Conservation (phyloP, 1,139 yeast genomes). For the Taphrina sp. region DNA sequence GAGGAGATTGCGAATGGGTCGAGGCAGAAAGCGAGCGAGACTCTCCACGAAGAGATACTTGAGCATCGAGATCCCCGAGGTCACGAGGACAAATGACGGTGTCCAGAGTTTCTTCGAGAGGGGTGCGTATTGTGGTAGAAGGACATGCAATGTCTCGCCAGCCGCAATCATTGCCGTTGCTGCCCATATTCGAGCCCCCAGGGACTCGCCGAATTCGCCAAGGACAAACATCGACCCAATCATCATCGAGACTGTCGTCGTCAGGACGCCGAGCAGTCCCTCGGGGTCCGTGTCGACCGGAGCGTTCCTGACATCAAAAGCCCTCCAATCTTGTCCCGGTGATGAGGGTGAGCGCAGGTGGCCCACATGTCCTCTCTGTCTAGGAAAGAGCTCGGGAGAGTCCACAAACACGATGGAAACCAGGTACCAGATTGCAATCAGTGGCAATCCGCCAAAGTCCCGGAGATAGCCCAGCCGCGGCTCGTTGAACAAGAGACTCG, state of each 20-base stretch:
- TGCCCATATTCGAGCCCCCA: not conserved
- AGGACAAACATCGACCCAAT: not conserved
- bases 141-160: conserved; percentile 6
- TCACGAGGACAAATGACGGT: conserved; percentile 16
- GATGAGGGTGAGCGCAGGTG: conserved; percentile 8
- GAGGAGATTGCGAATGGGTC: not conserved
- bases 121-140: conserved; percentile 9
- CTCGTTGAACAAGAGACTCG: not conserved
- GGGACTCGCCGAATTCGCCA: not conserved
- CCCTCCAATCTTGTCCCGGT: not conserved
- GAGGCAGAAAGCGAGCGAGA: not conserved
- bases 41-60: conserved; percentile 1
- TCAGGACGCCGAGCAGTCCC: conserved; percentile 13
- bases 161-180: conserved; percentile 1
- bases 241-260: conserved; percentile 14
- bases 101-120: conserved; percentile 17
- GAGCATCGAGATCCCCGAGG: conserved; percentile 11
- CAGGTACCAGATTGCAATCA: conserved; percentile 4
- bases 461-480: not conserved
- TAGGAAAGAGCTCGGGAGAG: too few relatives aligned
- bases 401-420: not conserved
- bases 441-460: not conserved
- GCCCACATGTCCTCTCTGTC: not conserved
- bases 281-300: conserved; percentile 18
- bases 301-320: not conserved